phyloP scores from a whole-genome alignment of 2,329 filamentous ascomycete species.

The Tolypocladium endophyticum region DNA sequence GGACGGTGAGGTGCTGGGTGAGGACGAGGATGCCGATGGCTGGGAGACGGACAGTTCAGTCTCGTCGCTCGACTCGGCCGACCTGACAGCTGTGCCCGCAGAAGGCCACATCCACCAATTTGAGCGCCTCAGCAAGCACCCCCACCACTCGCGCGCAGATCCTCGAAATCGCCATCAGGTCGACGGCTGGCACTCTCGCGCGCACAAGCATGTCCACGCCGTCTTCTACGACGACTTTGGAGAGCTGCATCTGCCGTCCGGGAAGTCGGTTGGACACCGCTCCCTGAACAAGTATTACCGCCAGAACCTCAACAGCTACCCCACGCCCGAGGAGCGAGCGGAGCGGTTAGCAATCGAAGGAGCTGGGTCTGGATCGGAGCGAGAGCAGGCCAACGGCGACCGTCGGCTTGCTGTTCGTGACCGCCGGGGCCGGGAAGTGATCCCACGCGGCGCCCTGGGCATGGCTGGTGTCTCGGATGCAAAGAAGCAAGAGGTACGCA shows the following conservation, averaged over 20 bases:
- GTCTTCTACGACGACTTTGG: conserved; percentile 79
- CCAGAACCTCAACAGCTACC: conserved; percentile 83
- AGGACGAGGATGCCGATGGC: conserved; percentile 55
- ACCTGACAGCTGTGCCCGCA: conserved; percentile 69
- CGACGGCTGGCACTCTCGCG: conserved; percentile 74
- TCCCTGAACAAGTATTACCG: conserved; percentile 81
- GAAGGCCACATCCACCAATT: conserved; percentile 62
- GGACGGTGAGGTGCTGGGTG: conserved; percentile 39
- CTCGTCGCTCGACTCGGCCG: conserved; percentile 80
- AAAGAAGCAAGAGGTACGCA: conserved; percentile 59
- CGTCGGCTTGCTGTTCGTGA: conserved; percentile 5
- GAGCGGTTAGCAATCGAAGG: conserved; percentile 53
- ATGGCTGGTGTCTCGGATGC: conserved; percentile 69
- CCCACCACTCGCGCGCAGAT: conserved; percentile 64
- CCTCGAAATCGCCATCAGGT: conserved; percentile 62
- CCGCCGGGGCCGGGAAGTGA: conserved; percentile 41
- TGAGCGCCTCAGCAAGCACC: conserved; percentile 60
- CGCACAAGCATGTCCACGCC: conserved; percentile 61
- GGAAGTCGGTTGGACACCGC: conserved; percentile 80
- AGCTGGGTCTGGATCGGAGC: conserved; percentile 23
- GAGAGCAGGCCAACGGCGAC: conserved; percentile 19
- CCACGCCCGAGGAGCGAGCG: conserved; percentile 64
- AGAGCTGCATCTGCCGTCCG: conserved; percentile 85
- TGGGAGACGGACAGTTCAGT: conserved; percentile 93
- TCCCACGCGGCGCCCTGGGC: conserved; percentile 61